Evolutionary conservation across 352 stramenopile genomes (phyloP).

Genomic region (Globisporangium heterothallicum): DNA sequence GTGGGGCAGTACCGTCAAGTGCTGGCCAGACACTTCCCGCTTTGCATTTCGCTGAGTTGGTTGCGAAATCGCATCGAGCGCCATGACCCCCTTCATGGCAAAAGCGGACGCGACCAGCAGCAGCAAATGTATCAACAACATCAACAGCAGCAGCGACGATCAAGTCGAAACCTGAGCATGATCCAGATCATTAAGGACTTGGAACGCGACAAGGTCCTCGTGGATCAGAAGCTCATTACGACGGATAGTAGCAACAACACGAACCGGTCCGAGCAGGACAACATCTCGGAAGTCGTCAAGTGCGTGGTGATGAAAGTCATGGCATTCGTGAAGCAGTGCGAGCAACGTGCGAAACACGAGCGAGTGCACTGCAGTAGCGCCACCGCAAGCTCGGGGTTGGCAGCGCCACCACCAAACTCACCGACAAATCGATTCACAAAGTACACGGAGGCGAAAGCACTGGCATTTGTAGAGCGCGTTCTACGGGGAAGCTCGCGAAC

Average conservation of each 20-base stretch:
- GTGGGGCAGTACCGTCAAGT: conserved; percentile 37
- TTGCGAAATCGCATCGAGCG: conserved; percentile 54
- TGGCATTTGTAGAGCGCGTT: conserved; percentile 69
- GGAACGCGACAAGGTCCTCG: conserved; percentile 56
- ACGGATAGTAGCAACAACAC: conserved; percentile 12
- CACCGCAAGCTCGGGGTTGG: neutral
- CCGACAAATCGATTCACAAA: conserved; percentile 30
- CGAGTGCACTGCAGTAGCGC: neutral
- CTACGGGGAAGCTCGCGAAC: conserved; percentile 63
- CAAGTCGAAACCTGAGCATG: conserved; percentile 64
- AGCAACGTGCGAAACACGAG: conserved; percentile 9
- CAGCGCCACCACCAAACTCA: conserved; percentile 18
- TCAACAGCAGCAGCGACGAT: conserved; percentile 39
- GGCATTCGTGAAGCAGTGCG: conserved; percentile 23
- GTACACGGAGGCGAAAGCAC: conserved; percentile 40
- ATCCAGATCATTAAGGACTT: conserved; percentile 76
- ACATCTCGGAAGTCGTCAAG: conserved; percentile 51
- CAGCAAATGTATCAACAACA: conserved; percentile 20
- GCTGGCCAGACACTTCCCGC: conserved; percentile 35
- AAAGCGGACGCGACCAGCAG: conserved; percentile 1
- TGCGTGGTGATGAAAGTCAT: conserved; percentile 49
- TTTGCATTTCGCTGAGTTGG: conserved; percentile 55
- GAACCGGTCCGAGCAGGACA: conserved; percentile 26
- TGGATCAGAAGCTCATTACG: conserved; percentile 49
- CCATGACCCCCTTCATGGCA: conserved; percentile 8